Evolutionary conservation across 306 rosid genomes (phyloP).

Genomic region (Cicer pinnatifidum): DNA sequence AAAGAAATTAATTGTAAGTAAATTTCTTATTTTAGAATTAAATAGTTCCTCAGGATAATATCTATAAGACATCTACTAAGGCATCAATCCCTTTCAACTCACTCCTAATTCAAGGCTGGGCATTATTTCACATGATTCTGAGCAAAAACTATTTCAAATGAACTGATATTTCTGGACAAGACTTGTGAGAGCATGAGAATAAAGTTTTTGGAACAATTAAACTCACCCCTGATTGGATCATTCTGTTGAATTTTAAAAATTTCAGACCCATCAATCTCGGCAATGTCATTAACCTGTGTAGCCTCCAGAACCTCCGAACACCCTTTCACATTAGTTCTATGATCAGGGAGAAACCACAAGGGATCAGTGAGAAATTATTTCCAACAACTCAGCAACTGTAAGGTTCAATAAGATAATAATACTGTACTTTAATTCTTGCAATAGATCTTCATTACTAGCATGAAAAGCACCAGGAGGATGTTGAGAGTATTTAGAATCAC

Average conservation of each 20-base stretch:
- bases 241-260: constrained; percentile 48
- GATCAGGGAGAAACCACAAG: constrained; percentile 38
- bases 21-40: constrained; percentile 29
- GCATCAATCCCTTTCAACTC: constrained; percentile 17
- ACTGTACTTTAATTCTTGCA: constrained; percentile 55
- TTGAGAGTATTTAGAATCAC: constrained; percentile 46
- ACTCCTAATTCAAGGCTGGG: constrained; percentile 29
- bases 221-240: constrained; percentile 59
- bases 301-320: constrained; percentile 49
- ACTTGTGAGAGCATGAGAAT: constrained; percentile 30
- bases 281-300: constrained; percentile 41
- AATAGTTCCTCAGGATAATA: constrained; percentile 25
- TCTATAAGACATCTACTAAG: constrained; percentile 26
- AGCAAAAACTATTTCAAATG: constrained; percentile 34
- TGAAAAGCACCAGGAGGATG: constrained; percentile 42
- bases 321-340: constrained; percentile 54
- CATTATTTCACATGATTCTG: constrained; percentile 37
- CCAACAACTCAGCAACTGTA: constrained; percentile 42
- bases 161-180: constrained; percentile 29
- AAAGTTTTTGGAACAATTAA: constrained; percentile 34
- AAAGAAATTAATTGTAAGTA: constrained; percentile 17
- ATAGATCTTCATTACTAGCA: constrained; percentile 42
- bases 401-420: constrained; percentile 36
- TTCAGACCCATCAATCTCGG: constrained; percentile 45
- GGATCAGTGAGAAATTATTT: constrained; percentile 40